A percentile compares a stretch with the other conserved stretches of the same genome.
Evolutionary conservation across 257 asterid genomes (phyloP).

Genomic region (Gynochthodes officinalis): DNA sequence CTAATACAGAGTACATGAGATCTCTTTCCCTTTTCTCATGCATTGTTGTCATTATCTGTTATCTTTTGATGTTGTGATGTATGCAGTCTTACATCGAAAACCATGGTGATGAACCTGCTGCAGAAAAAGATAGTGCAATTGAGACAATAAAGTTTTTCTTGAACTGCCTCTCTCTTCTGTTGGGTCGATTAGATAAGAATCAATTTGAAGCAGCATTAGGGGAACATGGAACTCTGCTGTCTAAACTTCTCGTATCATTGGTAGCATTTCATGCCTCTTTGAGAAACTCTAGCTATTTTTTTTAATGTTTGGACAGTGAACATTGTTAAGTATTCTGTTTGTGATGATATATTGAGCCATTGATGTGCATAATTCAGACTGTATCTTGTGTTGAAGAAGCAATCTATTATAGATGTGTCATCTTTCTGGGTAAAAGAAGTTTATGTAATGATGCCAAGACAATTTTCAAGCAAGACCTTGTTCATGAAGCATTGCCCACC

Average conservation of each 20-base stretch:
- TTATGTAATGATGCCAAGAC: neutral
- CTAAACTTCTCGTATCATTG: constrained; percentile 71
- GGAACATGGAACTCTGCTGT: constrained; percentile 68
- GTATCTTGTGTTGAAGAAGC: constrained; percentile 1
- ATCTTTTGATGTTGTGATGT: constrained; percentile 21
- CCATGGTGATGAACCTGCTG: constrained; percentile 47
- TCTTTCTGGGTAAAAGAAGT: neutral
- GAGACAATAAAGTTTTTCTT: constrained; percentile 73
- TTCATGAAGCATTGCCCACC: neutral
- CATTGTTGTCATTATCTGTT: constrained; percentile 12
- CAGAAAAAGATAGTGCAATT: constrained; percentile 46
- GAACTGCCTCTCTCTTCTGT: constrained; percentile 73
- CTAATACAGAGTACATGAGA: constrained; percentile 1
- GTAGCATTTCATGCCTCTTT: constrained; percentile 34
- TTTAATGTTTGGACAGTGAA: neutral
- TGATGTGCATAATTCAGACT: neutral
- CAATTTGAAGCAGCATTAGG: constrained; percentile 52
- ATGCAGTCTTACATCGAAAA: constrained; percentile 72
- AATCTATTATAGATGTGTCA: no score
- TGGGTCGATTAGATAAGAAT: constrained; percentile 67
- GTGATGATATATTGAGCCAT: no score
- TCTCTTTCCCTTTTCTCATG: neutral
- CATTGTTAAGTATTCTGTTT: neutral
- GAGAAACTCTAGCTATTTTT: constrained; percentile 11
- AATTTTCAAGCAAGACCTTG: neutral